Conservation (phyloP, 257 asterid species). For the Agastache rugosa region DNA sequence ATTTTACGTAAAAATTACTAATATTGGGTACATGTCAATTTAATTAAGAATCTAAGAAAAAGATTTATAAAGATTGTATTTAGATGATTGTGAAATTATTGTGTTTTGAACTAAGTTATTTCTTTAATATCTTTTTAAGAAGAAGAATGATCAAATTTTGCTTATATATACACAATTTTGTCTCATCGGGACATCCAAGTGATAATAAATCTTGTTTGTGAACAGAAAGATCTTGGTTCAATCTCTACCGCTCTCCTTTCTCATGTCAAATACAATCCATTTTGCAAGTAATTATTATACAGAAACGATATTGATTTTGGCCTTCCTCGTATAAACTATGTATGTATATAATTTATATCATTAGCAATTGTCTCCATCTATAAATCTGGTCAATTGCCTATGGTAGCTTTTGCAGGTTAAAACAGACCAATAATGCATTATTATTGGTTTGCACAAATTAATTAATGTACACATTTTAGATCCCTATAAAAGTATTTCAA, state of each 20-base stretch:
- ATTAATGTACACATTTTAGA: conserved; percentile 23
- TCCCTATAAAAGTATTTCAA: conserved; percentile 9
- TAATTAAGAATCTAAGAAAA: neutral
- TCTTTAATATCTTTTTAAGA: neutral
- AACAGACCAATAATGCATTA: conserved; percentile 27
- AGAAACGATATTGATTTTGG: too few species aligned
- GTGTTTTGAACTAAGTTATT: neutral
- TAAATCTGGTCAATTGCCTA: conserved; percentile 38
- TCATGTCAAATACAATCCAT: too few species aligned
- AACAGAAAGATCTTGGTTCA: too few species aligned
- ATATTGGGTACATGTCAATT: neutral
- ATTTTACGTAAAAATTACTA: neutral
- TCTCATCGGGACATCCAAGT: too few species aligned
- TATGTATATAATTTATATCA: neutral
- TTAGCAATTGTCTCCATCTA: conserved; percentile 1
- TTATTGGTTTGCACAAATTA: conserved; percentile 30
- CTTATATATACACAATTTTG: neutral
- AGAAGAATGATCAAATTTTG: neutral
- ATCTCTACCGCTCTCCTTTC: too few species aligned
- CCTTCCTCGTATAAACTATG: neutral
- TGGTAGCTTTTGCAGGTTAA: conserved; percentile 27
- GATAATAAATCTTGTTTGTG: too few species aligned
- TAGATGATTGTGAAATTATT: neutral
- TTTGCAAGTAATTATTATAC: too few species aligned
- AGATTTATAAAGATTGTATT: neutral